Percentiles rank a stretch among this genome's conserved stretches.
These are phyloP conservation scores for Takashimella koratensis DNA, from an alignment of 1,284 basidiomycete genomes.

Conservation along the genomic window DNA sequence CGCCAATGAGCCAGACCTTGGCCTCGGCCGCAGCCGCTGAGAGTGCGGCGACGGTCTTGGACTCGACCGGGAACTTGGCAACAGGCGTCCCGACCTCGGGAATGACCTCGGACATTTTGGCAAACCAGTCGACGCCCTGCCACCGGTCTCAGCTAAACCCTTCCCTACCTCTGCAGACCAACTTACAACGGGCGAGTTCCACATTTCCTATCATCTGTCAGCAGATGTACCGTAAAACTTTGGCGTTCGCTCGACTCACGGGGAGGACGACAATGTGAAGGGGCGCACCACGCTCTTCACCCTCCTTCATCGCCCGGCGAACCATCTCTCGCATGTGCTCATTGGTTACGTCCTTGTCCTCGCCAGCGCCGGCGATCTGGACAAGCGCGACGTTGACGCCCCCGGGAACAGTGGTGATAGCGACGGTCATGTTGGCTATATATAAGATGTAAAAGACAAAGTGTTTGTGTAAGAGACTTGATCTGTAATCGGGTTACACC, in stretches of 20 bases:
- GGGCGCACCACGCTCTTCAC: background rate
- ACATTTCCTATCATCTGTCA: conserved; percentile 19
- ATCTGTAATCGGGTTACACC: too few species aligned
- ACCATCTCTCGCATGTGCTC: conserved; percentile 12
- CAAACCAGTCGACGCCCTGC: conserved; percentile 5
- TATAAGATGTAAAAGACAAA: too few species aligned
- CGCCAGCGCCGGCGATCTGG: conserved; percentile 6
- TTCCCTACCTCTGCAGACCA: background rate
- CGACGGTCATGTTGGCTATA: background rate
- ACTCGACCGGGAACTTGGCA: conserved; percentile 5
- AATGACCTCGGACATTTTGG: conserved; percentile 9
- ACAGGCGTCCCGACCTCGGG: conserved; percentile 2
- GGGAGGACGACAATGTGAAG: conserved; percentile 11
- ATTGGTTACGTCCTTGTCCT: conserved; percentile 2
- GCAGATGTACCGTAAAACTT: too few species aligned
- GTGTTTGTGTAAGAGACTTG: too few species aligned
- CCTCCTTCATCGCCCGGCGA: conserved; percentile 6
- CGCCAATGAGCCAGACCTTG: conserved; percentile 73
- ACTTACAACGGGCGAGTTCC: conserved; percentile 7
- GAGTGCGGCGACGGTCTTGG: conserved; percentile 67
- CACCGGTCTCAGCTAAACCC: background rate
- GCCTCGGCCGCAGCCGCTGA: conserved; percentile 70
- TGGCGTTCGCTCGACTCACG: conserved; percentile 1
- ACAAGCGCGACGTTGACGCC: conserved; percentile 9
- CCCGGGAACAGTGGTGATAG: background rate